phyloP scores from a whole-genome alignment of 345 rosid species.

The Aurinia saxatilis region DNA sequence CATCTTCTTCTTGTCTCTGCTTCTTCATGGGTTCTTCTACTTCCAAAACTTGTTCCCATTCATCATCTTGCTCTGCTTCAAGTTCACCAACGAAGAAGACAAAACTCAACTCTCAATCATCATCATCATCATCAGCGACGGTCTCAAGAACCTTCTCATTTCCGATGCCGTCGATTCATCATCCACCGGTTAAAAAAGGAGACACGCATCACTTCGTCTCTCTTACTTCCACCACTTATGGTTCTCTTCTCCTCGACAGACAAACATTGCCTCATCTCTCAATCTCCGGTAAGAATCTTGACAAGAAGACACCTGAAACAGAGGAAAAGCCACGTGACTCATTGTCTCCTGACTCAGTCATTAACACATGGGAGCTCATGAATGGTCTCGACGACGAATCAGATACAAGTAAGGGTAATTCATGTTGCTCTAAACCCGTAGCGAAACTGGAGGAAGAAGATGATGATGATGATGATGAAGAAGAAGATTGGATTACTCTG shows the following conservation, averaged over 20 bases:
- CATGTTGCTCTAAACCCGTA: constrained; percentile 21
- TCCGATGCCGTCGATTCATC: constrained; percentile 64
- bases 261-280: constrained; percentile 18
- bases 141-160: constrained; percentile 46
- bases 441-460: constrained; percentile 13
- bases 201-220: constrained; percentile 86
- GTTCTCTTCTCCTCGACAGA: constrained; percentile 46
- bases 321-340: constrained; percentile 13
- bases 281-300: neutral
- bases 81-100: constrained; percentile 23
- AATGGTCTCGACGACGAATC: constrained; percentile 67
- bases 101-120: neutral
- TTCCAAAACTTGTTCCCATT: constrained; percentile 39
- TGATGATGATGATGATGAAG: constrained; percentile 5
- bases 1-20: neutral
- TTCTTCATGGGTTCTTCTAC: constrained; percentile 61
- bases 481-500: constrained; percentile 21
- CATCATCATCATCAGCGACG: neutral
- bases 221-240: constrained; percentile 75
- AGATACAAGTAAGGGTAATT: constrained; percentile 18
- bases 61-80: no score
- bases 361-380: constrained; percentile 97
- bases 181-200: constrained; percentile 70
- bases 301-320: neutral
- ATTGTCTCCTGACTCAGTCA: constrained; percentile 69